phyloP scores from a whole-genome alignment of 805 yeast genomes.

The Wickerhamiella kurtzmanii region DNA sequence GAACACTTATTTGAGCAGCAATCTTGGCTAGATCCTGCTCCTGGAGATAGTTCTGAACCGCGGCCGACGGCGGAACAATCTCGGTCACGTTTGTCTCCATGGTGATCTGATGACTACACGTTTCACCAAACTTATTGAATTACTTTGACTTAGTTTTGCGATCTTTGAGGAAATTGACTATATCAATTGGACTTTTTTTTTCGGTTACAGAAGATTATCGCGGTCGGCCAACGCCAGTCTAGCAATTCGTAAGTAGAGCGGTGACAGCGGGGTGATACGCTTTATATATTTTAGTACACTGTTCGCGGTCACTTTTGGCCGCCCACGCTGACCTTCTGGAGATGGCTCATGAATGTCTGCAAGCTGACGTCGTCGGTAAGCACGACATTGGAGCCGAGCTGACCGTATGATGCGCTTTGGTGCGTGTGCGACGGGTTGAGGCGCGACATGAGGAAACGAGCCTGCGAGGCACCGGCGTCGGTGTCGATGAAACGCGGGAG shows the following conservation, averaged over 20 bases:
- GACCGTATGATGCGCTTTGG: constrained; percentile 40
- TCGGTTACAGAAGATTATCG: too few species aligned
- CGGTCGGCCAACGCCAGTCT: too few species aligned
- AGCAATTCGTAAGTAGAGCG: too few species aligned
- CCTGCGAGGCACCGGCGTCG: constrained; percentile 97
- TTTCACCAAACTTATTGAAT: too few species aligned
- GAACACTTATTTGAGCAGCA: neutral
- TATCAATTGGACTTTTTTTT: neutral
- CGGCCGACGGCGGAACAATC: neutral
- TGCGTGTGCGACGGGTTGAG: constrained; percentile 87
- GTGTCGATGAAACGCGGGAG: constrained; percentile 94
- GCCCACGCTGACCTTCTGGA: constrained; percentile 74
- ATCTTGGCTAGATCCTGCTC: neutral
- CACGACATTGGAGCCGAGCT: constrained; percentile 56
- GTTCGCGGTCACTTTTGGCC: neutral
- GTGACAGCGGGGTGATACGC: too few species aligned
- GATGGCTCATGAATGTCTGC: constrained; percentile 89
- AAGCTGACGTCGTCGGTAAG: constrained; percentile 92
- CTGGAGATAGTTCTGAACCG: neutral
- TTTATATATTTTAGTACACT: too few species aligned
- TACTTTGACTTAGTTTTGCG: neutral
- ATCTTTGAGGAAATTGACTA: neutral
- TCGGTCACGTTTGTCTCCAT: neutral
- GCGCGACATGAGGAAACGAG: constrained; percentile 88
- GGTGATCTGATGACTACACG: neutral